phyloP scores from a whole-genome alignment of 1,284 basidiomycete genomes.

The Naganishia cerealis region DNA sequence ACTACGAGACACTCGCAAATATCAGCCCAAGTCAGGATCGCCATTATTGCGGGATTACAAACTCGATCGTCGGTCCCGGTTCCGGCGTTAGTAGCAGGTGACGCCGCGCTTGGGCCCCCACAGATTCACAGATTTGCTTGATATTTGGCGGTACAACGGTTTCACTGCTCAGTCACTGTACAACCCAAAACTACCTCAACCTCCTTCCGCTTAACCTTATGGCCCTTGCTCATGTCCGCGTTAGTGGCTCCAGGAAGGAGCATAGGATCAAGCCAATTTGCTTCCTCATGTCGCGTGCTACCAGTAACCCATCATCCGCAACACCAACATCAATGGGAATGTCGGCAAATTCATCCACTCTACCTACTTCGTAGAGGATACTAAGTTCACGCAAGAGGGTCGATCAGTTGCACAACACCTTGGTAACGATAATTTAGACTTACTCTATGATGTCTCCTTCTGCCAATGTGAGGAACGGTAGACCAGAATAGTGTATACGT shows the following conservation, averaged over 20 bases:
- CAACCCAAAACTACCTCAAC: background rate
- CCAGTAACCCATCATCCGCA: conserved; percentile 54
- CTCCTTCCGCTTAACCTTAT: background rate
- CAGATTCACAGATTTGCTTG: too few relatives aligned
- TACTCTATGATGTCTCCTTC: conserved; percentile 51
- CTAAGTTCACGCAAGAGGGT: conserved; percentile 33
- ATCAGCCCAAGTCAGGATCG: background rate
- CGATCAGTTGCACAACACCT: conserved; percentile 2
- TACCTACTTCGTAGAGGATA: conserved; percentile 53
- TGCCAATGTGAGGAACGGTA: conserved; percentile 46
- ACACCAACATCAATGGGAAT: conserved; percentile 54
- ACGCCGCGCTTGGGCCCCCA: too few relatives aligned
- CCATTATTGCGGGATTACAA: background rate
- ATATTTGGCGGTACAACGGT: background rate
- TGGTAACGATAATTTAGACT: conserved; percentile 31
- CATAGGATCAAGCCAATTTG: conserved; percentile 53
- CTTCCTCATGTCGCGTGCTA: conserved; percentile 46
- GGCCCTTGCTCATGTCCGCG: background rate
- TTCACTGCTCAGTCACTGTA: background rate
- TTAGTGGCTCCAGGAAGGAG: conserved; percentile 51
- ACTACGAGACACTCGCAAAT: background rate
- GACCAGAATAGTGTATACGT: conserved; percentile 42
- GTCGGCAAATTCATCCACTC: conserved; percentile 50
- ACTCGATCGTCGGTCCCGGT: background rate
- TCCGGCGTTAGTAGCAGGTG: background rate